Evolutionary conservation across 805 yeast genomes (phyloP).

Genomic region (Ogataea salicorniae): DNA sequence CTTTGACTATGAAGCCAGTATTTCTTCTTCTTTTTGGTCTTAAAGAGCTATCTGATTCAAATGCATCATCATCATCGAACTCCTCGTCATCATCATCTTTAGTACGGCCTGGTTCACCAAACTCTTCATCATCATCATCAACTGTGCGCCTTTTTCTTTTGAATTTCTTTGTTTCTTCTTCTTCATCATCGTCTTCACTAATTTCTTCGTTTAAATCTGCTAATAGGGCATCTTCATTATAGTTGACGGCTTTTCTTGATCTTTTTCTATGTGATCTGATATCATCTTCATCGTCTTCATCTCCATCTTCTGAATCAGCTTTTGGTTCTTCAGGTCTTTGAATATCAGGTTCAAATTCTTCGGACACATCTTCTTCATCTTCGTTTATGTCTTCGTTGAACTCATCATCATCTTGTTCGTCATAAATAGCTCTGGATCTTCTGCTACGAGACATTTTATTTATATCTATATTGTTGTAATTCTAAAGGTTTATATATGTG

Average conservation of each 20-base stretch:
- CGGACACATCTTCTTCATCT: conserved; percentile 18
- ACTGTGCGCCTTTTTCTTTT: conserved; percentile 6
- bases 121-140: conserved; percentile 27
- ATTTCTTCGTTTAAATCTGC: conserved; percentile 23
- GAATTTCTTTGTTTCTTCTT: conserved; percentile 14
- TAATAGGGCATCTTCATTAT: conserved; percentile 29
- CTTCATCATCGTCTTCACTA: conserved; percentile 17
- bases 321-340: background rate
- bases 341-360: conserved; percentile 21
- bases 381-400: conserved; percentile 14
- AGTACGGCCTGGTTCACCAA: conserved; percentile 14
- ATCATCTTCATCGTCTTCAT: conserved; percentile 20
- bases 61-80: conserved; percentile 15
- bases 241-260: conserved; percentile 28
- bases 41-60: conserved; percentile 19
- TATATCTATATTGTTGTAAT: no score
- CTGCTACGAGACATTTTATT: background rate
- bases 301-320: conserved; percentile 6
- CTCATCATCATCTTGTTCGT: conserved; percentile 5
- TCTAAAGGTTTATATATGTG: no score
- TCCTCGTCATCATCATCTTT: conserved; percentile 21
- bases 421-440: background rate
- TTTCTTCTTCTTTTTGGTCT: conserved; percentile 15
- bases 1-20: conserved; percentile 23
- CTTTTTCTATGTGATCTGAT: conserved; percentile 25